Evolutionary conservation across 192 early-diverging fungal genomes (phyloP).

Genomic region (Backusella westeae): DNA sequence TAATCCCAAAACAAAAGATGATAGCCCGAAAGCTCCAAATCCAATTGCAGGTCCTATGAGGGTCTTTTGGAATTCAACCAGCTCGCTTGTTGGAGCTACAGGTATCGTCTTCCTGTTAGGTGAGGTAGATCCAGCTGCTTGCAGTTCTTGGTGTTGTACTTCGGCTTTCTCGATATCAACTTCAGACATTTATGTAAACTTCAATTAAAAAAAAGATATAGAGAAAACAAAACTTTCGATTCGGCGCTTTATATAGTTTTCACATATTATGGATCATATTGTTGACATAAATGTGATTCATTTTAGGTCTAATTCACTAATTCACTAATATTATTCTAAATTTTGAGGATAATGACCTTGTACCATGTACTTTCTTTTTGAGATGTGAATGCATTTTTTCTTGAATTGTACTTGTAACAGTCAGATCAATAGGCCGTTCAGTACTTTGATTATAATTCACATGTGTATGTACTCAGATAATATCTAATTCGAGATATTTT

Average conservation of each 20-base stretch:
- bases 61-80: background rate
- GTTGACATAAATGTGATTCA: background rate
- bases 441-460: background rate
- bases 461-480: background rate
- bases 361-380: background rate
- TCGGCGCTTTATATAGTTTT: conserved; percentile 1
- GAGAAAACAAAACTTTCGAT: background rate
- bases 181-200: background rate
- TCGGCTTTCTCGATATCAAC: background rate
- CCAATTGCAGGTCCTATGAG: conserved; percentile 7
- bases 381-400: background rate
- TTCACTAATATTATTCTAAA: background rate
- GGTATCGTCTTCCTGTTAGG: background rate
- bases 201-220: background rate
- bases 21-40: conserved; percentile 20
- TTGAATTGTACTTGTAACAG: background rate
- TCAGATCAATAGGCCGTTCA: background rate
- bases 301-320: background rate
- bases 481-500: background rate
- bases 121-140: background rate
- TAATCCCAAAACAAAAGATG: conserved; percentile 21
- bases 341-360: background rate
- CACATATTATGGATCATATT: background rate
- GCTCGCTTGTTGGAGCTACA: background rate
- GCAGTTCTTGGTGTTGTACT: background rate